Evolutionary conservation across 2,329 filamentous ascomycete genomes (phyloP).

Genomic region (Fusarium ramigenum): DNA sequence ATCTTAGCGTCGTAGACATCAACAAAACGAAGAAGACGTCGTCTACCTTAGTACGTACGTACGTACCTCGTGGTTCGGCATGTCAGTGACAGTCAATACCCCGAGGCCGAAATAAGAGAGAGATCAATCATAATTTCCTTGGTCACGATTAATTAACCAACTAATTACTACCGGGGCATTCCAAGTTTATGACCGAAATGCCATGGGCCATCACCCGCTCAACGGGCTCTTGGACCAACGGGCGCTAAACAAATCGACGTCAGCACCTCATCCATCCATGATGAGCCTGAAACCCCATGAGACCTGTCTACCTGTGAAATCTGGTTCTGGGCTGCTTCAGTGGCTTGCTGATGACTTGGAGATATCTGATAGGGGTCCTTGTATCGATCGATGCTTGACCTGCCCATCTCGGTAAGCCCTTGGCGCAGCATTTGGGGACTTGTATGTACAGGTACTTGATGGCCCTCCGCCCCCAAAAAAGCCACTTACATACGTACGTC

Average conservation of each 20-base stretch:
- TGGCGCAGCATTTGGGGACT: neutral
- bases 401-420: conserved; percentile 34
- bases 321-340: neutral
- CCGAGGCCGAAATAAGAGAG: neutral
- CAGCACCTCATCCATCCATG: conserved; percentile 14
- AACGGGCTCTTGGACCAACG: conserved; percentile 25
- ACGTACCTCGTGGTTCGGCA: neutral
- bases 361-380: conserved; percentile 14
- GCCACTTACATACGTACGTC: conserved; percentile 26
- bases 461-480: conserved; percentile 16
- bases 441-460: conserved; percentile 22
- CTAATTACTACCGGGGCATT: conserved; percentile 1
- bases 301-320: neutral
- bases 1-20: conserved; percentile 22
- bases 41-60: neutral
- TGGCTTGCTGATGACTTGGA: neutral
- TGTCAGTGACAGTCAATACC: conserved; percentile 5
- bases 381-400: conserved; percentile 20
- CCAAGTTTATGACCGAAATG: conserved; percentile 16
- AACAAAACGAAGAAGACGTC: neutral
- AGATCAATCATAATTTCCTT: conserved; percentile 1
- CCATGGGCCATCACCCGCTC: conserved; percentile 23
- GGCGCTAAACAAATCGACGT: conserved; percentile 6
- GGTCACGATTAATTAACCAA: neutral
- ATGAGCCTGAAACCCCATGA: conserved; percentile 2